phyloP scores from a whole-genome alignment of 1,284 basidiomycete species.

The Wallemia ichthyophaga region DNA sequence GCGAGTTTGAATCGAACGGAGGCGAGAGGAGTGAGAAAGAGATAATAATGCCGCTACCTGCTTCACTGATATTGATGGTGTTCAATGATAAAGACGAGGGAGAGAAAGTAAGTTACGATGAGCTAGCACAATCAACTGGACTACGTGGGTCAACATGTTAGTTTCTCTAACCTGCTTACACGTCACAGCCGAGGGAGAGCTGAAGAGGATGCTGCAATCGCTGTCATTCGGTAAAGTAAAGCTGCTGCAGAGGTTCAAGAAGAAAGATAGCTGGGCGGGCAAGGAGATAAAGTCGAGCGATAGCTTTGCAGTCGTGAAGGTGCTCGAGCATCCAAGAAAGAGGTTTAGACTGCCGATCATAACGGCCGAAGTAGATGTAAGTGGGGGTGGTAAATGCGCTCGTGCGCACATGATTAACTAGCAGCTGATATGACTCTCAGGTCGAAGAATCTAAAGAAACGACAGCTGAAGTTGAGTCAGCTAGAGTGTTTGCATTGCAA shows the following conservation, averaged over 20 bases:
- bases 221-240: not conserved
- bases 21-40: not conserved
- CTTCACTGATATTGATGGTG: not conserved
- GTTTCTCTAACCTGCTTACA: not conserved
- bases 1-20: not conserved
- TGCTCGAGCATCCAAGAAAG: not conserved
- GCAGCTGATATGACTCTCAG: not conserved
- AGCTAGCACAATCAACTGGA: not conserved
- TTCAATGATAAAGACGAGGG: not conserved
- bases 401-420: too few relatives aligned
- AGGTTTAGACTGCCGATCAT: not conserved
- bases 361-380: not conserved
- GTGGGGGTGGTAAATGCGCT: not conserved
- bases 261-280: not conserved
- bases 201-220: not conserved
- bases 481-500: slow-evolving; percentile 11
- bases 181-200: not conserved
- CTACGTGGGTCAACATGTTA: not conserved
- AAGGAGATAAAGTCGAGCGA: not conserved
- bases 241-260: not conserved
- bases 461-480: slow-evolving; percentile 10
- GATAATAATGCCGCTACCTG: not conserved
- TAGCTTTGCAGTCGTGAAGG: not conserved
- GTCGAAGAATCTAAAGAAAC: slow-evolving; percentile 12
- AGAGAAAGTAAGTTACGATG: slow-evolving; percentile 9